Base-by-base conservation (phyloP, 805 yeast species). In the Monosporozyma yasuniensis region DNA sequence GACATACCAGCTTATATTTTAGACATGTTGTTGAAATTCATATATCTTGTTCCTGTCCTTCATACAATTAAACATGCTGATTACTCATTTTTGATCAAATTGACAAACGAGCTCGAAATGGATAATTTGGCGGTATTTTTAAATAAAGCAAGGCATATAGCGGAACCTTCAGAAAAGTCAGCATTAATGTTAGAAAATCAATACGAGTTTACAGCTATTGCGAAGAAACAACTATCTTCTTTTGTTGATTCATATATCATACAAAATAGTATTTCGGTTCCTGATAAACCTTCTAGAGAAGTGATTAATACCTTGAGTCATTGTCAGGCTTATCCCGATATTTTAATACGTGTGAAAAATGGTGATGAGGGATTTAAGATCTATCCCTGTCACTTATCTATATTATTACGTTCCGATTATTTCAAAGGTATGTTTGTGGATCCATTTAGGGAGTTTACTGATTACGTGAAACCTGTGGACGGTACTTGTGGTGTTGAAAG, bases 301-400 rank as follows among this genome's bases (percentile, higher is more conserved):
- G 14, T 25, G 11, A 16, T 22, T 14, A 18, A 10, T 4, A 18
- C 25, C 22, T 38, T 30, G 22, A 28, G 2, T 9, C 14, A 35
- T 32, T 42, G 51, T 2, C 58, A 64, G 8, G 21, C 35, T 1
- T 64, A 52, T 42, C 78, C 85, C 0, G 87, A 83, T 63, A 57
- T 77, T 0, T 67, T 78, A 1, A 45, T 81, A 0, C 57, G 72
- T 1, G 71, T 72, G 6, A 53, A 55, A 5, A 45, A 56, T 9
- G 58, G 64, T 4, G 69, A 68, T 2, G 53, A 52, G 22, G 48
- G 35, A 3, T 41, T 61, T 45, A 58, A 63, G 0, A 72, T 71
- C 51, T 84, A 79, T 58, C 90, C 91, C 0, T 80, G 74, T 4
- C 86, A 86, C 62, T 70, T 81, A 41, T 73, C 85, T 0, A 74